Conservation (phyloP, 306 rosid species). For the Dryas drummondii region DNA sequence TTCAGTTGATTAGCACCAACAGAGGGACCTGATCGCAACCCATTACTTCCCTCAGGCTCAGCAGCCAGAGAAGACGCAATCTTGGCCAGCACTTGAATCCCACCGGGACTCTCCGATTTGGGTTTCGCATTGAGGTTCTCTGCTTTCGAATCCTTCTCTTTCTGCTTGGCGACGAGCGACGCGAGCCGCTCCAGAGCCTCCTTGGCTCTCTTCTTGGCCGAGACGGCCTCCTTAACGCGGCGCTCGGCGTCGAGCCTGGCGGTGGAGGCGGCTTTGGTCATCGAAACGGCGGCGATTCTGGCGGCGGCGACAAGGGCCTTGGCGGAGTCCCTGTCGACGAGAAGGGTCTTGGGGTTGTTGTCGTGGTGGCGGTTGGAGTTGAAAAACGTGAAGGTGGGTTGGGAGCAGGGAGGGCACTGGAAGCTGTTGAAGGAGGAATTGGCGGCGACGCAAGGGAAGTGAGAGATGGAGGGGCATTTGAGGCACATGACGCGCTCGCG, state of each 20-base stretch:
- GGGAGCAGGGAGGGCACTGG: slow-evolving; percentile 52
- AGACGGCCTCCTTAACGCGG: slow-evolving; percentile 46
- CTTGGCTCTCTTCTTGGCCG: slow-evolving; percentile 54
- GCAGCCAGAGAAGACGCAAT: slow-evolving; percentile 1
- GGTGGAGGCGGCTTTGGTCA: slow-evolving; percentile 42
- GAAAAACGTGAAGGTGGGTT: slow-evolving; percentile 49
- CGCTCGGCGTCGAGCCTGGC: slow-evolving; percentile 53
- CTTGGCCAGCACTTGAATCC: slow-evolving; percentile 10
- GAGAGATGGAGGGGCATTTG: slow-evolving; percentile 64
- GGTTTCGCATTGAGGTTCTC: slow-evolving; percentile 1
- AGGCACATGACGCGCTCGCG: slow-evolving; percentile 59
- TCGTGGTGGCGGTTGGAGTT: background rate
- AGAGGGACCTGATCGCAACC: background rate
- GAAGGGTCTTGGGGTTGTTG: background rate
- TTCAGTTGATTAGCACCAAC: background rate
- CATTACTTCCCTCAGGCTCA: slow-evolving; percentile 5
- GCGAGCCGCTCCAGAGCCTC: slow-evolving; percentile 56
- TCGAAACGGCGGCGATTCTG: slow-evolving; percentile 43
- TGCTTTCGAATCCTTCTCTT: slow-evolving; percentile 2
- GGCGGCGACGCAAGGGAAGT: slow-evolving; percentile 42
- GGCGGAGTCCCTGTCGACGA: slow-evolving; percentile 26
- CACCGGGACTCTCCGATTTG: background rate
- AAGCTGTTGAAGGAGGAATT: slow-evolving; percentile 27
- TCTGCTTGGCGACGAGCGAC: slow-evolving; percentile 31
- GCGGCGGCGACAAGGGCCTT: slow-evolving; percentile 52